A percentile compares a stretch with the other conserved stretches of the same genome.
Evolutionary conservation across 495 filamentous ascomycete genomes (phyloP).

Genomic region (Lentithecium fluviatile): DNA sequence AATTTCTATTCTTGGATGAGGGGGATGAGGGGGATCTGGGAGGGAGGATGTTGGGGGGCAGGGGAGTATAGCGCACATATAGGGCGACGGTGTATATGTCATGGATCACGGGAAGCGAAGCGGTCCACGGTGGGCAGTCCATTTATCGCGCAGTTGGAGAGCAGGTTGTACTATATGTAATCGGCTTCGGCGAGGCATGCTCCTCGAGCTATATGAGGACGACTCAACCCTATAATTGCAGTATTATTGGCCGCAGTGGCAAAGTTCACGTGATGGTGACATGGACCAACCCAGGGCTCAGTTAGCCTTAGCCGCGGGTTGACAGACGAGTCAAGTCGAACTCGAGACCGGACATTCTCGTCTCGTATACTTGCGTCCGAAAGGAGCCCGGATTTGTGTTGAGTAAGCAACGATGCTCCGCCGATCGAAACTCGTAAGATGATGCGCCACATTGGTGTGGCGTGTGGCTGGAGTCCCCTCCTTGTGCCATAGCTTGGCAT

Average conservation of each 20-base stretch:
- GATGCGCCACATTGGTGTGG: not conserved
- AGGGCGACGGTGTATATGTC: conserved; percentile 21
- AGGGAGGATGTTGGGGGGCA: not conserved
- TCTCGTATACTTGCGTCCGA: too few relatives aligned
- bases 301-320: not conserved
- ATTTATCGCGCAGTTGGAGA: conserved; percentile 29
- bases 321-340: too few relatives aligned
- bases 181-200: conserved; percentile 6
- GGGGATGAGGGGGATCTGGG: not conserved
- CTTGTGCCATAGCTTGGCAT: not conserved
- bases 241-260: not conserved
- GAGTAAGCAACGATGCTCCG: not conserved
- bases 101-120: conserved; percentile 13
- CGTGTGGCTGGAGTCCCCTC: not conserved
- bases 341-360: too few relatives aligned
- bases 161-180: conserved; percentile 7
- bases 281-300: not conserved
- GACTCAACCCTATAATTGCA: not conserved
- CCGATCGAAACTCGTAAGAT: not conserved
- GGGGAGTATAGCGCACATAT: conserved; percentile 31
- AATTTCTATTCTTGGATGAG: conserved; percentile 22
- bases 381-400: too few relatives aligned
- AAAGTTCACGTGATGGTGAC: conserved; percentile 8
- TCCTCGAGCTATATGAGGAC: not conserved
- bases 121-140: conserved; percentile 2